Evolutionary conservation across 139 green algal genomes (phyloP), one percentile per base, ranked within the genome.

Genomic region (Chlorella sp.): DNA sequence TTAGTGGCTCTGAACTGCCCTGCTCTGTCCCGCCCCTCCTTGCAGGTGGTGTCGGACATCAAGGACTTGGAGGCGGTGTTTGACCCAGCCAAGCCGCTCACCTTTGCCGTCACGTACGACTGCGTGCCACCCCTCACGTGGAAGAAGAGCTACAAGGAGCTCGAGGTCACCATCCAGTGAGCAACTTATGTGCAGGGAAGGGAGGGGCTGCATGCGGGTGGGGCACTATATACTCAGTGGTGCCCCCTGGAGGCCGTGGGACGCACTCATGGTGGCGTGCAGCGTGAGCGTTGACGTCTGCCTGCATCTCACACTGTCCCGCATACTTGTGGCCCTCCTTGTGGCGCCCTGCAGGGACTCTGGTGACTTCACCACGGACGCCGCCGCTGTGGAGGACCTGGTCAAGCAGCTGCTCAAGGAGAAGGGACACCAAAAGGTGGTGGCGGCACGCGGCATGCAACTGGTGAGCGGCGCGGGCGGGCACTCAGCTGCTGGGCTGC

Each of bases 401-500:
- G 82, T 94, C 26, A 62, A 75, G 33, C 67, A 80, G 35, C 83
- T 87, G 61, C 79, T 69, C 36, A 92, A 93, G 82, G 67, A 87
- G 67, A 66, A 87, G 67, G 86, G 78, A 24, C 67, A 81, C 64
- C 77, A 89, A 65, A 63, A 71, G 27, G 78, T 94, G 26, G 89
- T 86, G 26, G 71, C 74, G 5, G 86, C 76, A 2, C 65, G 85
- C 2, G 78, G 77, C 10, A 36, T 87, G 20, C 6, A 64, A 61
- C 17, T 22, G 17, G 55, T 73, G 49, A 50, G 36, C 27, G n/a
- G n/a, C n/a, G n/a, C n/a, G n/a, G n/a, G n/a, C n/a, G n/a, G n/a
- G n/a, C n/a, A n/a, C n/a, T n/a, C n/a, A n/a, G n/a, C n/a, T n/a
- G n/a, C n/a, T n/a, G n/a, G n/a, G n/a, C n/a, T n/a, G n/a, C n/a